Evolutionary conservation across 768 basidiomycete species (phyloP).

Genomic region (Boletellus ananas): DNA sequence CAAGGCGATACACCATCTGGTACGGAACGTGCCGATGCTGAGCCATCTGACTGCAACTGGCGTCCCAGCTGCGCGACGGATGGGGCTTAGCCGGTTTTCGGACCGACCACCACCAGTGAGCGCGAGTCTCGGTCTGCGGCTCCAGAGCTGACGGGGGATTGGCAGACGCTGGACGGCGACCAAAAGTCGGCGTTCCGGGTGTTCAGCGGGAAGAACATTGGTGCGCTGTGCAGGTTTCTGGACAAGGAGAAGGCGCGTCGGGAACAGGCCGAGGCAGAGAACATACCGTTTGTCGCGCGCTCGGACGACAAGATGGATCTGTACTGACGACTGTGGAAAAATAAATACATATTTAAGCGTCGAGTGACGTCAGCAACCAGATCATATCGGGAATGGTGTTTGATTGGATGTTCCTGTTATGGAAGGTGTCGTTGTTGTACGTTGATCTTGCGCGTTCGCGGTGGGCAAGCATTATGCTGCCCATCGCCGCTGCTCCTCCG

Average conservation of each 20-base stretch:
- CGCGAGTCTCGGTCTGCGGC: neutral
- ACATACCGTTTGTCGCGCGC: constrained; percentile 55
- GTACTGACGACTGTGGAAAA: constrained; percentile 36
- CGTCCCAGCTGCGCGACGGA: constrained; percentile 65
- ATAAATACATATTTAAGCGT: neutral
- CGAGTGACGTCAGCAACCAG: constrained; percentile 11
- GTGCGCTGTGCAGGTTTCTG: constrained; percentile 59
- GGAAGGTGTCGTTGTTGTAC: constrained; percentile 4
- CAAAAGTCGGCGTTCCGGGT: constrained; percentile 75
- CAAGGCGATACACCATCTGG: constrained; percentile 65
- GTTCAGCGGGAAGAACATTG: constrained; percentile 68
- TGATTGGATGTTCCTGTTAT: constrained; percentile 1
- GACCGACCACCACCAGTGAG: constrained; percentile 62
- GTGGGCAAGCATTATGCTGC: too few relatives aligned
- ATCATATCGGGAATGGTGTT: neutral
- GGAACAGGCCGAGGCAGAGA: constrained; percentile 54
- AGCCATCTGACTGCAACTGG: constrained; percentile 80
- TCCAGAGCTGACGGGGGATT: constrained; percentile 3
- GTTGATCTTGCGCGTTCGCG: neutral
- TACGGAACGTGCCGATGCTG: constrained; percentile 56
- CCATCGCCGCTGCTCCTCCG: neutral
- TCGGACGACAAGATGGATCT: constrained; percentile 64
- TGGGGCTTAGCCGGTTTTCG: constrained; percentile 74
- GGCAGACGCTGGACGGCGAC: constrained; percentile 59
- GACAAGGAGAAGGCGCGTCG: constrained; percentile 63